Evolutionary conservation across 2,329 filamentous ascomycete genomes (phyloP), one percentile per base, ranked within the genome.

Genomic region (Aureobasidium sp.): DNA sequence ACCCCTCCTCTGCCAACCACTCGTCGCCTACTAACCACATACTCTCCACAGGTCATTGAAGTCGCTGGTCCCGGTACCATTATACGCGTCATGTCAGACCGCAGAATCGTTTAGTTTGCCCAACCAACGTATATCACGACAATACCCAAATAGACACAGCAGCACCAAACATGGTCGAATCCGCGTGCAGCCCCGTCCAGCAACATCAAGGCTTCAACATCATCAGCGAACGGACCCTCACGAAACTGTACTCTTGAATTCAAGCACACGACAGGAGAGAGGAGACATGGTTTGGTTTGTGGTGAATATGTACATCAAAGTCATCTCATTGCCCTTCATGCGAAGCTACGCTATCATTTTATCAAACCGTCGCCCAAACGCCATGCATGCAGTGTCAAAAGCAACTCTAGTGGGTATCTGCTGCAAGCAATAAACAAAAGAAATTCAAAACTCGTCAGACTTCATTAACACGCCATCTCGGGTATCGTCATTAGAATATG

Each of bases 61-160:
- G 86, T 96, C 69, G 90, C 91, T 38, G 94, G 94, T 25, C 80
- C 91, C 66, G 94, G 94, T 46, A 77, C 89, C 74, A 94, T 99
- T 75, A 89, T 91, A 64, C 84, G 94, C 68, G 90, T 90, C 66
- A 96, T 99, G 92, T 94, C 90, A 43, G 94, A 99, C 79, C 89
- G 93, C 78, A 86, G 94, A 70, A 94, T 88, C 68, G 93, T 95
- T 68, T 95, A 78, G 79, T 72, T 2, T 17, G 11, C 4, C 11
- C 15, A 2, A 19, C 43, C 15, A 7, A 37, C 37, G 40, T 57
- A 46, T 11, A 57, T 45, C 19, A 57, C 38, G 73, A 76, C 62
- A 70, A 67, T 10, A 69, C 68, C 7, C 73, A 75, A 61, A 70
- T 72, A 64, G 64, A 70, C 5, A 2, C 29, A 31, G 29, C 13